Evolutionary conservation across 2,329 filamentous ascomycete genomes (phyloP), one percentile per base, ranked within the genome.

Genomic region (Biscogniauxia marginata): DNA sequence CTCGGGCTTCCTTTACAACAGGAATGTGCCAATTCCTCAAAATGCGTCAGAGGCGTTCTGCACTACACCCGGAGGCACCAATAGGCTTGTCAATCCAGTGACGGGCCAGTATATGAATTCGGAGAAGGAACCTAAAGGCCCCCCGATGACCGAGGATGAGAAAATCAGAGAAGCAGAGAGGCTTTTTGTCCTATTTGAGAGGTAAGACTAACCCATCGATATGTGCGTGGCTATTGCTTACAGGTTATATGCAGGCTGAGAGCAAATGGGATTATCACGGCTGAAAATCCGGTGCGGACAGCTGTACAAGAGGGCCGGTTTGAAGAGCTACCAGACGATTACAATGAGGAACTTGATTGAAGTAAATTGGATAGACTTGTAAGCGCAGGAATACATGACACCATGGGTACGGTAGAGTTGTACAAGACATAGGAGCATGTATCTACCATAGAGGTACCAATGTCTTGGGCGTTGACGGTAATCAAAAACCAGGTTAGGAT

Each of bases 81-180:
- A 65, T 46, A 76, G 73, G 56, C 71, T 79, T 0, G 76, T 96
- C 52, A 97, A 97, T 63, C 91, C 93, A 0, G 84, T 97, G 25
- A 97, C 93, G 0, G 93, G 93, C 0, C 93, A 97, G 71, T 86
- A 88, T 61, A 68, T 91, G 50, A 87, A 91, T 62, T 80, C 78
- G 39, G 89, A 93, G 72, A 81, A 79, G 53, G 74, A 77, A 6
- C 77, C 84, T 6, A 75, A 84, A 3, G 72, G 78, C 9, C 84
- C 85, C 1, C 84, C 89, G 49, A 96, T 98, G 93, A 95, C 89
- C 0, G 79, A 90, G 48, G 92, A 93, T 62, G 93, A 98, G 75
- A 97, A 93, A 72, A 90, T 96, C 72, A 81, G 90, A 56, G 95
- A 99, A 70, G 93, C 93, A 0, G 93, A 97, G 73, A 84, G 86